Evolutionary conservation across 2,329 filamentous ascomycete species (phyloP).

Genomic region (Paraphoma chrysanthemicola): DNA sequence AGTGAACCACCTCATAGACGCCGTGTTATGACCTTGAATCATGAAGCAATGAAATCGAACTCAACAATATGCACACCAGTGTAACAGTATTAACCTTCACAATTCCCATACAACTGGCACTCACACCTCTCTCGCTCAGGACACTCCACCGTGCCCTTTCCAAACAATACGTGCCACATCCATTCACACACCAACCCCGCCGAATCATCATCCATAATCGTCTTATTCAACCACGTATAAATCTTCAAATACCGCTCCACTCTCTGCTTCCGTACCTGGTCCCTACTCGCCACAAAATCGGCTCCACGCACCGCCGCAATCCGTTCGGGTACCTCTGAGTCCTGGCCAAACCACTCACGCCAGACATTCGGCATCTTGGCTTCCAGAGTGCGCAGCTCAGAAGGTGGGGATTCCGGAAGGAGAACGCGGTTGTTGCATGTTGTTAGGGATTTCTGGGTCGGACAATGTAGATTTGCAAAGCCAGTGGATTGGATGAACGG

Average conservation of each 20-base stretch:
- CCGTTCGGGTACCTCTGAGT: slow-evolving; percentile 42
- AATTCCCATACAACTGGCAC: slow-evolving; percentile 33
- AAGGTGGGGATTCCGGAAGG: slow-evolving; percentile 31
- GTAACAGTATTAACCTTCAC: slow-evolving; percentile 1
- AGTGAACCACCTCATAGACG: too few species aligned
- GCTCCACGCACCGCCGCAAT: slow-evolving; percentile 55
- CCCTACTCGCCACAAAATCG: slow-evolving; percentile 43
- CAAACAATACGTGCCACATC: slow-evolving; percentile 37
- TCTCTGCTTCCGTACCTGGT: slow-evolving; percentile 32
- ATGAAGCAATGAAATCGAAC: neutral
- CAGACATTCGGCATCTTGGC: slow-evolving; percentile 46
- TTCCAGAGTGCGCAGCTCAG: slow-evolving; percentile 33
- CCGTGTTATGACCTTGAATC: too few species aligned
- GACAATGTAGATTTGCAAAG: slow-evolving; percentile 51
- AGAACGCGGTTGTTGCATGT: slow-evolving; percentile 47
- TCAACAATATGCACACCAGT: neutral
- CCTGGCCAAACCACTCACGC: slow-evolving; percentile 51
- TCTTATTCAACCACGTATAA: slow-evolving; percentile 33
- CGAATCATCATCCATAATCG: slow-evolving; percentile 34
- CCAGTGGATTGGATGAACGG: slow-evolving; percentile 47
- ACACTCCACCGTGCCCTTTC: slow-evolving; percentile 31
- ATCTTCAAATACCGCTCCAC: slow-evolving; percentile 38
- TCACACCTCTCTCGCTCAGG: slow-evolving; percentile 27
- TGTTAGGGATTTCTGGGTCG: slow-evolving; percentile 23
- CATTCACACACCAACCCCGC: slow-evolving; percentile 32